Evolutionary conservation across 176 grass and related monocot genomes (phyloP), one percentile per base, ranked within the genome.

Genomic region (Pharus latifolius): DNA sequence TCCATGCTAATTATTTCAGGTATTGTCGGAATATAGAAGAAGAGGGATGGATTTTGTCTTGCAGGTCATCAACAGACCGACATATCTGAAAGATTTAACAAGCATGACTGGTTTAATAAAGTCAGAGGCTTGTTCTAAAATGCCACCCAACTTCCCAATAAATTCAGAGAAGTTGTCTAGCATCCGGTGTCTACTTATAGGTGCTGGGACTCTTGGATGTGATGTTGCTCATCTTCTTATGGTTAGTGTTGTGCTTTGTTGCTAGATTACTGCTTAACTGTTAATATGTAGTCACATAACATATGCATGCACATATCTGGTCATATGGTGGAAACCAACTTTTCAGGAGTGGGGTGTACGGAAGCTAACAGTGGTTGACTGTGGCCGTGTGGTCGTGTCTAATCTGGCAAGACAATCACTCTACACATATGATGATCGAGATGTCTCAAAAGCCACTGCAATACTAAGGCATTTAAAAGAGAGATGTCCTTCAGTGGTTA

Each of bases 191-290:
- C 75, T 97, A 72, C 84, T 97, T 17, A 63, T 97, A 70, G 94
- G 94, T 65, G 94, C 84, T 72, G 94, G 94, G 53, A 97, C 94
- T 45, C 94, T 97, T 85, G 94, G 94, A 64, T 97, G 94, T 74
- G 89, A 97, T 80, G 84, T 97, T 87, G 94, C 94, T 74, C 94
- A 86, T 25, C 77, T 97, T 89, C 89, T 97, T 60, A 88, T 97
- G 89, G 94, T 97, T 33, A 83, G 74, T 89, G 33, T 19, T 68
- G 42, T 48, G 43, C 59, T 6, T 23, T 17, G 3, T 34, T 37
- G 5, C 27, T 77, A 28, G 48, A 60, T 61, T 83, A 60, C 34
- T 62, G 63, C 75, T 70, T 31, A 65, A 72, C 15, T 76, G 49
- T 34, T 27, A 20, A 23, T 60, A 63, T 70, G 25, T 49, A 65